Evolutionary conservation across 768 basidiomycete species (phyloP), one percentile per base, ranked within the genome.

Genomic region (Trichaptum fuscoviolaceum): DNA sequence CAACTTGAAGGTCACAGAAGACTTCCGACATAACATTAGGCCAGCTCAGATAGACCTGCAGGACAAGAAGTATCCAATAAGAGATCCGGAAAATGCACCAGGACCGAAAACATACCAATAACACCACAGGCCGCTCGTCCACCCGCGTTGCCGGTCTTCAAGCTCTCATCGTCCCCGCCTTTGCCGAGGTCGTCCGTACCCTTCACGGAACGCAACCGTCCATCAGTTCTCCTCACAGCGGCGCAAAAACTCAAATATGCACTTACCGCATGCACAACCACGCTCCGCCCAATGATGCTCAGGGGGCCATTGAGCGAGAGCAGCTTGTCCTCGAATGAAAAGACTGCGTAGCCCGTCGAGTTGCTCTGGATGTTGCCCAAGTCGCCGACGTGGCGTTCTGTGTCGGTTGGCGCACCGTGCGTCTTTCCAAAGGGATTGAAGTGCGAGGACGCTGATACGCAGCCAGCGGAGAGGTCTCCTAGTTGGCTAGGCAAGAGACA

Each of bases 171-270:
- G 71, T 89, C 82, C 57, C 78, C 80, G 18, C 91, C 90, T 67
- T 76, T 79, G n/a, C 92, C 93, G 63, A 93, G 81, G 71, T 95
- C 93, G 72, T 95, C 93, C 20, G 84, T 84, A 3, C 91, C 90
- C 87, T 87, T 69, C 1, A 23, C 27, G 60, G 26, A 67, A 69
- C n/a, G n/a, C n/a, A n/a, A n/a, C n/a, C n/a, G n/a, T n/a, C n/a
- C n/a, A n/a, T n/a, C n/a, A n/a, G n/a, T n/a, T n/a, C n/a, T n/a
- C n/a, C n/a, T n/a, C n/a, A n/a, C n/a, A n/a, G n/a, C n/a, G n/a
- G n/a, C n/a, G n/a, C n/a, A n/a, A n/a, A n/a, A n/a, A n/a, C n/a
- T n/a, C n/a, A n/a, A n/a, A n/a, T n/a, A n/a, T n/a, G n/a, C 34
- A 75, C 79, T 66, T 70, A 88, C 88, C 65, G 83, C 84, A 77